Conservation (phyloP, 2,329 filamentous ascomycete genomes). For the Sporothrix pallida region DNA sequence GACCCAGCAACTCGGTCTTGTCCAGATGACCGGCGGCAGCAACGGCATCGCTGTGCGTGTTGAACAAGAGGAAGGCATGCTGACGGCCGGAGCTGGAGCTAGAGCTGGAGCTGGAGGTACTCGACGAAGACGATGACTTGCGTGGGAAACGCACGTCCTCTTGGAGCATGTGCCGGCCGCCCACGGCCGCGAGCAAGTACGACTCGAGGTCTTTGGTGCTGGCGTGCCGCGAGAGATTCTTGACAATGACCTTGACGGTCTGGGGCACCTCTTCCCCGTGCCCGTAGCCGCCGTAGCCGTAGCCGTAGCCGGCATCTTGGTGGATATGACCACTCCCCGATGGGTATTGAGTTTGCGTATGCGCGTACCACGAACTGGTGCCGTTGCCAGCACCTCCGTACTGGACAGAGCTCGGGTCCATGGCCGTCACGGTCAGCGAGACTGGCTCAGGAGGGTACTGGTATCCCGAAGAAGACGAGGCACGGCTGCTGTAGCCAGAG, state of each 20-base stretch:
- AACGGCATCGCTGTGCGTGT: constrained; percentile 23
- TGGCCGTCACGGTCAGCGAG: not conserved
- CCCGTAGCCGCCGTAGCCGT: not conserved
- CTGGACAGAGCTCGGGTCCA: not conserved
- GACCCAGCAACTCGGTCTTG: constrained; percentile 19
- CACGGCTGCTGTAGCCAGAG: constrained; percentile 15
- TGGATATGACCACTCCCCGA: not conserved
- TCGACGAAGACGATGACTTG: not conserved
- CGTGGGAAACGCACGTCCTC: constrained; percentile 33
- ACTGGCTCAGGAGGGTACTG: not conserved
- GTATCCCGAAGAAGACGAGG: constrained; percentile 9
- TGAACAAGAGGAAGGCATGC: constrained; percentile 34
- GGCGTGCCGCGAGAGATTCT: constrained; percentile 34
- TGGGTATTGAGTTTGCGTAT: not conserved
- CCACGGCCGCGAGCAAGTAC: constrained; percentile 18
- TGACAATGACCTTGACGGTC: constrained; percentile 34
- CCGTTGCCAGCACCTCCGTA: not conserved
- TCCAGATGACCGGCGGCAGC: constrained; percentile 24
- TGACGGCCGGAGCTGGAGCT: not conserved
- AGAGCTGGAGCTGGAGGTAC: not conserved
- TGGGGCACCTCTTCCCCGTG: not conserved
- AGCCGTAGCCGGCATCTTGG: constrained; percentile 10
- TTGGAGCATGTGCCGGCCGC: constrained; percentile 32
- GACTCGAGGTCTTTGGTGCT: constrained; percentile 27
- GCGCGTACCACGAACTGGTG: not conserved